Percentiles rank a stretch among this genome's conserved stretches.
Conservation (phyloP, 345 rosid genomes). For the Euphorbia tirucalli region DNA sequence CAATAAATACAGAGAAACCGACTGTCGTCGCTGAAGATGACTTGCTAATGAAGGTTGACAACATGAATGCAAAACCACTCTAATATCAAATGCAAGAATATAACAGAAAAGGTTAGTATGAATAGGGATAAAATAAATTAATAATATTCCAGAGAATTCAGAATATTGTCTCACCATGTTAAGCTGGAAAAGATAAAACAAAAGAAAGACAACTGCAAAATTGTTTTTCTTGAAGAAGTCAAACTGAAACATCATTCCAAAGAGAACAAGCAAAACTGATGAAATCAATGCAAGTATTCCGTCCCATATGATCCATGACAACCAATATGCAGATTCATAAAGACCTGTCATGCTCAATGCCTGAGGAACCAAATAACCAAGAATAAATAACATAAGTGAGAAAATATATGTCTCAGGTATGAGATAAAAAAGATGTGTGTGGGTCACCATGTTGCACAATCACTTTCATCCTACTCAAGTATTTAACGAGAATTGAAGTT, state of each 20-base stretch:
- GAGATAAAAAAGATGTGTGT: neutral
- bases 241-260: slow-evolving; percentile 94
- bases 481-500: slow-evolving; percentile 6
- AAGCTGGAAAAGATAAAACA: slow-evolving; percentile 80
- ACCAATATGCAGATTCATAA: slow-evolving; percentile 83
- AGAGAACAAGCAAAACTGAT: slow-evolving; percentile 67
- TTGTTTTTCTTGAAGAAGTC: slow-evolving; percentile 84
- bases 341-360: slow-evolving; percentile 90
- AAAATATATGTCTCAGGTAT: neutral
- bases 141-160: neutral
- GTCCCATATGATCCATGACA: slow-evolving; percentile 91
- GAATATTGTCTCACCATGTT: slow-evolving; percentile 57
- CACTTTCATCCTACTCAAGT: slow-evolving; percentile 4
- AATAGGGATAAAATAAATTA: neutral
- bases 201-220: slow-evolving; percentile 65
- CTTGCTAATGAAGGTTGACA: slow-evolving; percentile 81
- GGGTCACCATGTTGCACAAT: neutral
- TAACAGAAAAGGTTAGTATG: slow-evolving; percentile 13
- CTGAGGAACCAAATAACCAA: slow-evolving; percentile 37
- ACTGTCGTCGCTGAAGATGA: slow-evolving; percentile 71
- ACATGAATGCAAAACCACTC: slow-evolving; percentile 81
- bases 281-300: slow-evolving; percentile 61
- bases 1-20: slow-evolving; percentile 73
- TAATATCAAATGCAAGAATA: slow-evolving; percentile 31
- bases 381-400: neutral